Evolutionary conservation across 306 rosid species (phyloP).

Genomic region (Fagus crenata): DNA sequence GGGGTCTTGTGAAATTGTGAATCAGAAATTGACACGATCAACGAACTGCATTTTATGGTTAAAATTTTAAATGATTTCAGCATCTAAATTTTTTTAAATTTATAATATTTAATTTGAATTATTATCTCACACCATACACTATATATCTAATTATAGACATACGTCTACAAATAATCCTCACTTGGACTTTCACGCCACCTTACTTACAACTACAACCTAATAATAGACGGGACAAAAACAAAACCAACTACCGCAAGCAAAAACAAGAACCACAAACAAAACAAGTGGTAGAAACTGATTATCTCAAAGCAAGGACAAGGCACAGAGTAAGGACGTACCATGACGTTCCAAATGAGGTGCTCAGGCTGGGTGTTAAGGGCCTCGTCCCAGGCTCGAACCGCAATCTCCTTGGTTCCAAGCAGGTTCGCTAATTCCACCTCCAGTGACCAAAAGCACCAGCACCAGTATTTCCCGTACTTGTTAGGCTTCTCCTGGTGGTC

Average conservation of each 20-base stretch:
- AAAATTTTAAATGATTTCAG: too few species aligned
- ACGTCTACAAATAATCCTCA: too few species aligned
- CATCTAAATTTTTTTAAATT: too few species aligned
- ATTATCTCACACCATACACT: too few species aligned
- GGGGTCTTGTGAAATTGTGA: not conserved
- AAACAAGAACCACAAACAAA: not conserved
- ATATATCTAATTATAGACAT: too few species aligned
- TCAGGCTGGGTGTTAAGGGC: conserved; percentile 82
- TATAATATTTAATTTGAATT: too few species aligned
- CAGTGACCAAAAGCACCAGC: conserved; percentile 93
- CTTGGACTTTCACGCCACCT: not conserved
- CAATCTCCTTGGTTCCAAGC: conserved; percentile 63
- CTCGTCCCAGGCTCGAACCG: conserved; percentile 88
- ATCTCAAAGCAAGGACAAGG: not conserved
- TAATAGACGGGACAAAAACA: not conserved
- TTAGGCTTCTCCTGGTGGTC: conserved; percentile 67
- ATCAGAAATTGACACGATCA: too few species aligned
- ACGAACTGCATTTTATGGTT: too few species aligned
- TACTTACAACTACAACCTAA: not conserved
- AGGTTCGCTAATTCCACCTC: conserved; percentile 70
- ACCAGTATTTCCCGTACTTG: conserved; percentile 82
- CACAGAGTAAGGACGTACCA: conserved; percentile 38
- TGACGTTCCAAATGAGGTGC: conserved; percentile 85
- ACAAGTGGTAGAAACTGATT: not conserved
- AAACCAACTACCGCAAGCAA: not conserved